These are phyloP conservation scores for Kentomonas sorsogonicus DNA, from an alignment of 208 protist species.

Conservation along the genomic window DNA sequence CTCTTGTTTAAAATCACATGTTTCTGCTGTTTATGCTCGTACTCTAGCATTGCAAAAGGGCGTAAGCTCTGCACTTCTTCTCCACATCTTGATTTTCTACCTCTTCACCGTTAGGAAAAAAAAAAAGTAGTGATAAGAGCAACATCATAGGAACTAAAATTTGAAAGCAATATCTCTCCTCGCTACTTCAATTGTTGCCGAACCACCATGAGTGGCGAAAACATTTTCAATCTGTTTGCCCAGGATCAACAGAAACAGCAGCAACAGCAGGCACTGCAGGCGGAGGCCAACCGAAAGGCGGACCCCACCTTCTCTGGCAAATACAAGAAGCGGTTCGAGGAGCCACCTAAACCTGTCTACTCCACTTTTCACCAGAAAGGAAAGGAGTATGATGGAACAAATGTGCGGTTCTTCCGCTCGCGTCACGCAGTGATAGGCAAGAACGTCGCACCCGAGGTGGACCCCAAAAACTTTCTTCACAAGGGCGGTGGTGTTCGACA, in stretches of 20 bases:
- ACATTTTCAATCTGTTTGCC: conserved; percentile 44
- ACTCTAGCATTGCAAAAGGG: too few species aligned
- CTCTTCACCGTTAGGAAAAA: not conserved
- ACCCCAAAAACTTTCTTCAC: conserved; percentile 72
- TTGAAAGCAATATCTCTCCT: not conserved
- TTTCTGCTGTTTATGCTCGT: too few species aligned
- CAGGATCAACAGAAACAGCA: conserved; percentile 16
- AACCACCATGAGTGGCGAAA: conserved; percentile 60
- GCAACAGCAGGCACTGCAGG: not conserved
- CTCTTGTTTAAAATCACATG: too few species aligned
- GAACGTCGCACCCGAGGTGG: conserved; percentile 56
- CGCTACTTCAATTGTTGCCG: not conserved
- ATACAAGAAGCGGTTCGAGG: conserved; percentile 61
- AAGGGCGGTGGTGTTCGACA: conserved; percentile 56
- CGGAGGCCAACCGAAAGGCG: conserved; percentile 8
- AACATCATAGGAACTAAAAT: not conserved
- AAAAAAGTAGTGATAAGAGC: not conserved
- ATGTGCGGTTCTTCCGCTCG: conserved; percentile 77
- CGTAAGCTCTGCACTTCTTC: too few species aligned
- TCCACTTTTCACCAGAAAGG: conserved; percentile 80
- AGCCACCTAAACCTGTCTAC: conserved; percentile 65
- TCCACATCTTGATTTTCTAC: not conserved
- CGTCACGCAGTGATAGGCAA: conserved; percentile 73
- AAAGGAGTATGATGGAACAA: conserved; percentile 81
- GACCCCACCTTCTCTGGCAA: conserved; percentile 57